These are phyloP conservation scores for Ceratocystis huliohia DNA, from an alignment of 2,329 filamentous ascomycete species.

Conservation along the genomic window DNA sequence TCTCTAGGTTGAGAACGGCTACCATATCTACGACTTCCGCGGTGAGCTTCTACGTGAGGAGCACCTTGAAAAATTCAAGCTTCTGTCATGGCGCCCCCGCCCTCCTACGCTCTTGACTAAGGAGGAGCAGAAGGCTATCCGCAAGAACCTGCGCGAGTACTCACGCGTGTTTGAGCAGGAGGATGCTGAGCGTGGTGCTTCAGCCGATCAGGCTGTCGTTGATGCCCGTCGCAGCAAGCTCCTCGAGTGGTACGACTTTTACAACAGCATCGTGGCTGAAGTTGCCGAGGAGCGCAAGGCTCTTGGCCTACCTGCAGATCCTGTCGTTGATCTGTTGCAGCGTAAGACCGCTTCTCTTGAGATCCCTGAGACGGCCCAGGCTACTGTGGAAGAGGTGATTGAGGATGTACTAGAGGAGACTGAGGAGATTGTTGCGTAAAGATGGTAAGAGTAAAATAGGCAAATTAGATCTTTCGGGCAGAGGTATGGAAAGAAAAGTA, in stretches of 20 bases:
- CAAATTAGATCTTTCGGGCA: constrained; percentile 14
- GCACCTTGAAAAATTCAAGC: constrained; percentile 92
- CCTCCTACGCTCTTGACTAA: constrained; percentile 83
- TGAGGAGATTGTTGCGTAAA: constrained; percentile 55
- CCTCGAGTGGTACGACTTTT: constrained; percentile 81
- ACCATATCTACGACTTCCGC: constrained; percentile 95
- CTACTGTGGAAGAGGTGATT: constrained; percentile 74
- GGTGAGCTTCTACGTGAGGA: constrained; percentile 83
- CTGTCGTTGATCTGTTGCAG: constrained; percentile 48
- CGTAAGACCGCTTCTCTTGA: constrained; percentile 43
- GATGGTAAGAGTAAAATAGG: constrained; percentile 3
- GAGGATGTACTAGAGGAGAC: constrained; percentile 75
- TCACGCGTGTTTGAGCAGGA: constrained; percentile 89
- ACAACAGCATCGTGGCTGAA: constrained; percentile 59
- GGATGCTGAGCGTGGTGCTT: constrained; percentile 83
- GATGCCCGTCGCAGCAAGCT: constrained; percentile 72
- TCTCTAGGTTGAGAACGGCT: constrained; percentile 64
- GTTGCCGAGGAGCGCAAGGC: constrained; percentile 57
- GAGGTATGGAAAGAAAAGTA: constrained; percentile 19
- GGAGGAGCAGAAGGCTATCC: constrained; percentile 94
- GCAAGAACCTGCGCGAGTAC: constrained; percentile 97
- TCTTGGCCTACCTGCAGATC: constrained; percentile 53
- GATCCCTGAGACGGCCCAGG: constrained; percentile 41
- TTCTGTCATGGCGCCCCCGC: constrained; percentile 86
- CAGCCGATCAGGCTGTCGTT: constrained; percentile 85